These are phyloP conservation scores for Xylariales sp. DNA, from an alignment of 2,329 filamentous ascomycete genomes.

Conservation along the genomic window DNA sequence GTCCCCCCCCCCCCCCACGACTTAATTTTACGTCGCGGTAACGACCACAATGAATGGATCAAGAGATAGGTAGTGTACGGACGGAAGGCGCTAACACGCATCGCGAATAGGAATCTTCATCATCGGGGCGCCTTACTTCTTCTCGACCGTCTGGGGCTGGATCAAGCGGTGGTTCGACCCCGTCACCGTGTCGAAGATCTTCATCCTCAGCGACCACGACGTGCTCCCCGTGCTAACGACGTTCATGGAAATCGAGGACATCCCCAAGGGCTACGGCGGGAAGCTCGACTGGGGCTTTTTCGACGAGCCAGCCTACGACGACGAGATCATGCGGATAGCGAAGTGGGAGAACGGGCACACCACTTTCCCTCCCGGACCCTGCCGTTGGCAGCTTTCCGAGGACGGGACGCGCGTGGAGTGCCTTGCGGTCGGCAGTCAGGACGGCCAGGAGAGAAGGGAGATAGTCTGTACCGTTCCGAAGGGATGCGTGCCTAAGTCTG, in stretches of 20 bases:
- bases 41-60: background rate
- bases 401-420: slow-evolving; percentile 63
- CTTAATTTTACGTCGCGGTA: background rate
- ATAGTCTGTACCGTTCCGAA: slow-evolving; percentile 64
- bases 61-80: too few species aligned
- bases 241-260: slow-evolving; percentile 85
- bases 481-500: slow-evolving; percentile 51
- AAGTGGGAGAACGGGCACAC: slow-evolving; percentile 64
- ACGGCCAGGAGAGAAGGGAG: slow-evolving; percentile 59
- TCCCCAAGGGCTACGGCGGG: slow-evolving; percentile 91
- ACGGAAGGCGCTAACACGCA: slow-evolving; percentile 7
- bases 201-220: slow-evolving; percentile 81
- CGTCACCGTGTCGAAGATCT: slow-evolving; percentile 95
- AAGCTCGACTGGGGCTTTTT: slow-evolving; percentile 86
- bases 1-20: background rate
- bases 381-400: slow-evolving; percentile 66
- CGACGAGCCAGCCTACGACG: slow-evolving; percentile 72
- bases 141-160: slow-evolving; percentile 94
- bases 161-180: slow-evolving; percentile 96
- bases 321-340: slow-evolving; percentile 53
- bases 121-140: slow-evolving; percentile 90
- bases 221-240: slow-evolving; percentile 79
- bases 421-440: slow-evolving; percentile 62
- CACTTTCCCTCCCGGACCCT: slow-evolving; percentile 67
- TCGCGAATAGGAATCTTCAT: slow-evolving; percentile 64